phyloP scores from a whole-genome alignment of 768 basidiomycete genomes.

The Lentinula sp. region DNA sequence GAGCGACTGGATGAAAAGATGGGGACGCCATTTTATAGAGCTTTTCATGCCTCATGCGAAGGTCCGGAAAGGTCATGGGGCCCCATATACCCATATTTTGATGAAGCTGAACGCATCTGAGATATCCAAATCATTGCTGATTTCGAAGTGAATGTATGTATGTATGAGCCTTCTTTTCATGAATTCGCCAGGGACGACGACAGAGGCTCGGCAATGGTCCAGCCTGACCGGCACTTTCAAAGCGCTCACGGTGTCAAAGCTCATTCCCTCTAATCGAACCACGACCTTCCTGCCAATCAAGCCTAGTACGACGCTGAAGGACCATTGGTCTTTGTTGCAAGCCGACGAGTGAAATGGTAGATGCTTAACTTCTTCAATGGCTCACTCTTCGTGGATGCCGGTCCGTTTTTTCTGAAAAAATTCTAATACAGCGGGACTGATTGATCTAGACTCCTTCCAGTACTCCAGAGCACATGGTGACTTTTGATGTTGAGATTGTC shows the following conservation, averaged over 20 bases:
- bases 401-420: background rate
- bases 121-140: background rate
- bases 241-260: background rate
- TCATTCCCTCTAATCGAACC: background rate
- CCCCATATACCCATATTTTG: background rate
- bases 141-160: background rate
- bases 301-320: no score
- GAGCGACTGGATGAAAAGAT: background rate
- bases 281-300: no score
- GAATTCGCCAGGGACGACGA: background rate
- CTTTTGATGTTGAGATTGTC: background rate
- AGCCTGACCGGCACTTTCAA: background rate
- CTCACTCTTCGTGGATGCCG: background rate
- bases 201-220: background rate
- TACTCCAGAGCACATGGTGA: background rate
- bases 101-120: background rate
- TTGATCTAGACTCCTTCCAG: background rate
- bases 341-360: no score
- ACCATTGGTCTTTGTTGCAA: no score
- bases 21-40: background rate
- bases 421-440: background rate
- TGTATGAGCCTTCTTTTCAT: background rate
- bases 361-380: no score
- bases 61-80: conserved; percentile 6
- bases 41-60: background rate